Evolutionary conservation across 2,329 filamentous ascomycete genomes (phyloP), one percentile per base, ranked within the genome.

Genomic region (Cordyceps pruinosa): DNA sequence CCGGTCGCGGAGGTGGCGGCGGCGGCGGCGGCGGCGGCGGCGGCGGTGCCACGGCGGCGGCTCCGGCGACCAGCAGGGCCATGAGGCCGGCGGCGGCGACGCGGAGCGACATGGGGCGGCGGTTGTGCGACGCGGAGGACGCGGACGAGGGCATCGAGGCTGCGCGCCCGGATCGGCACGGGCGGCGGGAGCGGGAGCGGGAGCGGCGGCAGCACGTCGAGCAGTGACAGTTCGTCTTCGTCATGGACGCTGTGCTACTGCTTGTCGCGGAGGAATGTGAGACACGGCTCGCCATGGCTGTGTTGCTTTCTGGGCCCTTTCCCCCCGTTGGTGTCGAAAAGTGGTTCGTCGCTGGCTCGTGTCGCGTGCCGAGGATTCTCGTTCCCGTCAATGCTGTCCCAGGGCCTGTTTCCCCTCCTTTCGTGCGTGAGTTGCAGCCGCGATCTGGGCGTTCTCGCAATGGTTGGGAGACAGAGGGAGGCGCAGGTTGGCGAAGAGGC

Each of bases 281-380:
- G 54, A 57, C 54, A 44, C 13, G 35, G 37, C 41, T 57, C 45
- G 35, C 46, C 54, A 57, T 57, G 46, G 23, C 26, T 35, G 7
- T 46, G n/a, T n/a, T n/a, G n/a, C n/a, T n/a, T n/a, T n/a, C n/a
- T n/a, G n/a, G n/a, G n/a, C n/a, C n/a, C n/a, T n/a, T n/a, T n/a
- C n/a, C n/a, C n/a, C n/a, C n/a, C n/a, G n/a, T n/a, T n/a, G n/a
- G n/a, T n/a, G n/a, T n/a, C n/a, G 28, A 5, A 32, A 32, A 6
- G 28, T 32, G 6, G 28, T 32, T 10, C 28, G 10, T 6, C 28
- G 28, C 28, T 10, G 10, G 5, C 6, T 32, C 28, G 10, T 6
- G 5, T 32, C 28, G 10, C 28, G 28, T 32, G 28, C 28, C 28
- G n/a, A n/a, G n/a, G n/a, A n/a, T n/a, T n/a, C 28, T 32, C 28